Evolutionary conservation across 805 yeast species (phyloP), one percentile per base, ranked within the genome.

Genomic region (Nakazawaea holstii): DNA sequence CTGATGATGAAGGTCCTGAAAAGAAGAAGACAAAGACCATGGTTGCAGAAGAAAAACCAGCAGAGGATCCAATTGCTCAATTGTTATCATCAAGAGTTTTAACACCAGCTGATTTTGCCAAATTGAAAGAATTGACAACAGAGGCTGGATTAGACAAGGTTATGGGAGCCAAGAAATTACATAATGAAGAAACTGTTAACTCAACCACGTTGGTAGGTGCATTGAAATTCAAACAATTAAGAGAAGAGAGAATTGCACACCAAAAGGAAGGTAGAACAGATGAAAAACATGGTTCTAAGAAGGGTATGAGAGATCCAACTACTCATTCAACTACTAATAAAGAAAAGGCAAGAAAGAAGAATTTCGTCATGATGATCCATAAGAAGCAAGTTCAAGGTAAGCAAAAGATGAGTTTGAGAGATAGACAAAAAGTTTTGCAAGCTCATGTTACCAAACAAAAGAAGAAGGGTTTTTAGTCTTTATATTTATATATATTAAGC

Each of bases 31-130:
- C 33, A 8, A 54, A 50, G 41, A 53, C 68, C 6, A 66, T 64
- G 50, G 52, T 45, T 26, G 54, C 41, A 44, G 54, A 51, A 42
- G 52, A 48, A 53, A 57, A 68, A 26, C 24, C 24, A 20, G 5
- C 24, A 3, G 71, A 62, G 27, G 70, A 71, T 17, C 69, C 75
- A n/a, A 74, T 75, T 70, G 69, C 73, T 48, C 80, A 80, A 49
- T 55, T 88, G 53, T 85, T 83, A 35, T 75, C 86, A n/a, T 76
- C 80, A 42, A 80, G 86, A 56, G 85, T 94, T 51, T 75, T 94
- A 56, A 94, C 99, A 0, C 99, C 99, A 20, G 97, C 98, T 0
- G 99, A 94, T 71, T 94, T 91, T 62, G 96, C 96, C 52, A 92
- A 92, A 67, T 74, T 94, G 58, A 92, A 92, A 59, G 97, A 94